A percentile compares a stretch with the other conserved stretches of the same genome.
These are phyloP conservation scores for Termitomyces sp. DNA, from an alignment of 1,284 basidiomycete genomes.

Conservation along the genomic window DNA sequence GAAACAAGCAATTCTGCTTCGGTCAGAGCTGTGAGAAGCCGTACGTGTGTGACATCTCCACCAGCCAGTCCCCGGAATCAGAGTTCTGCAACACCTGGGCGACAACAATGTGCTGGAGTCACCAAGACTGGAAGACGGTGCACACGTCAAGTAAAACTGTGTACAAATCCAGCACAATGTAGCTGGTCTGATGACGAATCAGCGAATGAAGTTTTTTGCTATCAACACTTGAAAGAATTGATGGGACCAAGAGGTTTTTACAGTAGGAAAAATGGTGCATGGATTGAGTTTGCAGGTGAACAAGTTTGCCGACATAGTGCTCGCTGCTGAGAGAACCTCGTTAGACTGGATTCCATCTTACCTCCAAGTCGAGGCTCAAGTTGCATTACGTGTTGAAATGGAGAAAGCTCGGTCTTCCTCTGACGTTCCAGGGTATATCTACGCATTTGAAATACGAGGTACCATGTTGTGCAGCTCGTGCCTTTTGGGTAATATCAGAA, in stretches of 20 bases:
- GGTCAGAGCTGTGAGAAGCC: conserved; percentile 7
- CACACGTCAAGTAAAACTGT: conserved; percentile 51
- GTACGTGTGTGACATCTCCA: conserved; percentile 8
- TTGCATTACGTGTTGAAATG: conserved; percentile 65
- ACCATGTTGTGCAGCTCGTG: conserved; percentile 2
- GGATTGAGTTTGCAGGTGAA: conserved; percentile 54
- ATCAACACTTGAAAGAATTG: conserved; percentile 59
- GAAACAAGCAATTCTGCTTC: conserved; percentile 20
- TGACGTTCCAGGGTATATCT: conserved; percentile 71
- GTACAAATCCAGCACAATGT: conserved; percentile 31
- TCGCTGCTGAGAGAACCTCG: conserved; percentile 1
- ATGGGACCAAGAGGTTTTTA: conserved; percentile 52
- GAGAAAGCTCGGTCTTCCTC: conserved; percentile 52
- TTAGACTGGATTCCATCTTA: conserved; percentile 69
- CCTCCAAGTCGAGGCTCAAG: conserved; percentile 55
- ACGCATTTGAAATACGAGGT: conserved; percentile 74
- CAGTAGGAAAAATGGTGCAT: conserved; percentile 43
- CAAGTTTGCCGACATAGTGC: conserved; percentile 6
- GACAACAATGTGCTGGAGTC: conserved; percentile 60
- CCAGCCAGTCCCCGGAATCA: conserved; percentile 9
- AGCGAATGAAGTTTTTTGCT: conserved; percentile 54
- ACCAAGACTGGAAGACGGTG: conserved; percentile 66
- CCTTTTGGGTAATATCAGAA: neutral
- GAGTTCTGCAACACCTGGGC: conserved; percentile 27
- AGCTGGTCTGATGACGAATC: conserved; percentile 32